These are phyloP conservation scores for Dipodascus geniculatus DNA, from an alignment of 805 yeast genomes.

Conservation along the genomic window DNA sequence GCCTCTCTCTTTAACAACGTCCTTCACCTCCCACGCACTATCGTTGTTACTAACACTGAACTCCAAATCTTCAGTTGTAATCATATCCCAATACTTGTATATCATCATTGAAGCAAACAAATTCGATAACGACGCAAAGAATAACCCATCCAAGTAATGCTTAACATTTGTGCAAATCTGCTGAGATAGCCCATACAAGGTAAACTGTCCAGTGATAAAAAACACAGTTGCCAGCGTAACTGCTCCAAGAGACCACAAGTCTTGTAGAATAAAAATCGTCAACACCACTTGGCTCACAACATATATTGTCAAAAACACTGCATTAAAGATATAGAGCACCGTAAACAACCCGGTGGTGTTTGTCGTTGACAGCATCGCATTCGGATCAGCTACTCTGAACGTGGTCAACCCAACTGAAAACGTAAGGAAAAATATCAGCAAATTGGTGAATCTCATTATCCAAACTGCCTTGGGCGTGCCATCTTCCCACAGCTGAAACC, in stretches of 20 bases:
- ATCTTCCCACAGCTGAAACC: slow-evolving; percentile 91
- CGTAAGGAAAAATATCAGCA: slow-evolving; percentile 47
- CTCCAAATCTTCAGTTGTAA: slow-evolving; percentile 89
- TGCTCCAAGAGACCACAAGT: slow-evolving; percentile 86
- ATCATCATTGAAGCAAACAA: slow-evolving; percentile 85
- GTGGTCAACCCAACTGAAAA: slow-evolving; percentile 63
- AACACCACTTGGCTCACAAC: slow-evolving; percentile 57
- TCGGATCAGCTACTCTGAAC: slow-evolving; percentile 32
- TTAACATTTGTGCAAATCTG: slow-evolving; percentile 56
- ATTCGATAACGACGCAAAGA: slow-evolving; percentile 74
- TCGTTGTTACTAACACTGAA: slow-evolving; percentile 58
- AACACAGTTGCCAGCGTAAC: slow-evolving; percentile 56
- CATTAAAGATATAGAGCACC: slow-evolving; percentile 61
- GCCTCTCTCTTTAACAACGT: slow-evolving; percentile 3
- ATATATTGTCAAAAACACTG: slow-evolving; percentile 49
- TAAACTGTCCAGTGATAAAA: slow-evolving; percentile 69
- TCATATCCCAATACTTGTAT: slow-evolving; percentile 93
- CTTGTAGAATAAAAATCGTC: slow-evolving; percentile 56
- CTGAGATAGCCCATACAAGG: slow-evolving; percentile 57
- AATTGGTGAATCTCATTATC: slow-evolving; percentile 39
- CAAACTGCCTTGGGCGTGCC: slow-evolving; percentile 62
- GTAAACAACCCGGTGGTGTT: slow-evolving; percentile 60
- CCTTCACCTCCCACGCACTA: slow-evolving; percentile 29
- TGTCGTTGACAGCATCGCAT: slow-evolving; percentile 31
- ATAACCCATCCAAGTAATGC: slow-evolving; percentile 85